Percentiles rank a stretch among this genome's conserved stretches.
These are phyloP conservation scores for Hordeum pubiflorum DNA, from an alignment of 202 grass and related monocot genomes.

Conservation along the genomic window DNA sequence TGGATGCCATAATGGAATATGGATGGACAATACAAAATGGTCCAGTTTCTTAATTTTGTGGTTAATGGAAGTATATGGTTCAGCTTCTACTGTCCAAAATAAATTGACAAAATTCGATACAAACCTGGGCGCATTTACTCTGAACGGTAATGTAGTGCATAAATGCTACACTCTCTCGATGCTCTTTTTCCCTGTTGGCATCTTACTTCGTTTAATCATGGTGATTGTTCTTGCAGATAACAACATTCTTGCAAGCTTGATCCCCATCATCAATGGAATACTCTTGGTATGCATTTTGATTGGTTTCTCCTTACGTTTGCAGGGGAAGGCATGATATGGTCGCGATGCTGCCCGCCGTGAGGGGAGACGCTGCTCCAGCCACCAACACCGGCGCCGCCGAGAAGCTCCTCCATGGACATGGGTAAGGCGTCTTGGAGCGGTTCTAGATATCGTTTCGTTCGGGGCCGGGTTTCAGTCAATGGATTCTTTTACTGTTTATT, in stretches of 20 bases:
- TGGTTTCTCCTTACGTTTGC: neutral
- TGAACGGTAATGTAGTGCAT: constrained; percentile 53
- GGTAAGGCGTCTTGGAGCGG: neutral
- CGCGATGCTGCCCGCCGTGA: constrained; percentile 20
- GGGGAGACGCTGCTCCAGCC: neutral
- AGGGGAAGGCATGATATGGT: neutral
- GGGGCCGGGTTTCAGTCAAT: neutral
- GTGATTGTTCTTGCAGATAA: constrained; percentile 55
- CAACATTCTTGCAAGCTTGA: constrained; percentile 85
- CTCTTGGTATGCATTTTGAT: constrained; percentile 48
- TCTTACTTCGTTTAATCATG: neutral
- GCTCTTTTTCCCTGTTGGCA: neutral
- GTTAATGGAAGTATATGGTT: too few species aligned
- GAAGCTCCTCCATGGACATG: neutral
- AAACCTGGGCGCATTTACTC: constrained; percentile 63
- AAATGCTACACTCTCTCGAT: neutral
- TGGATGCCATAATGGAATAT: too few species aligned
- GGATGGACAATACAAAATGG: too few species aligned
- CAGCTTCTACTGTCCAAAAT: neutral
- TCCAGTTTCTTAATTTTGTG: too few species aligned
- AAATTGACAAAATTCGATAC: constrained; percentile 51
- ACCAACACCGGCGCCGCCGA: constrained; percentile 12
- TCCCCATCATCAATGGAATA: constrained; percentile 57
- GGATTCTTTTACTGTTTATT: neutral
- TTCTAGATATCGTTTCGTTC: neutral